Base-by-base conservation (phyloP, 768 basidiomycete genomes). In the Symmetrospora coprosmae region DNA sequence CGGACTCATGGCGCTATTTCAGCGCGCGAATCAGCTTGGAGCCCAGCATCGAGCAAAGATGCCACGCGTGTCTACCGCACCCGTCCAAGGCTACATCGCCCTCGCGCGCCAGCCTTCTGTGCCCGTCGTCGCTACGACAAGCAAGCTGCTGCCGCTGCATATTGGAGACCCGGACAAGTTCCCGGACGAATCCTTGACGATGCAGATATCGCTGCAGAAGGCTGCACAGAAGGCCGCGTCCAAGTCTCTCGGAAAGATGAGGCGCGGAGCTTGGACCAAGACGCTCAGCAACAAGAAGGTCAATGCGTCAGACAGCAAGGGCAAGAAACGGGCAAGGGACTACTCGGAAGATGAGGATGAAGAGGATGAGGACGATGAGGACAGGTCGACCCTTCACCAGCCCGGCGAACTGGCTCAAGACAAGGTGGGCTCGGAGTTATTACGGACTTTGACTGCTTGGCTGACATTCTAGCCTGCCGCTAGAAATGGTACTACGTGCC, bases 351-450 rank as follows among this genome's bases (percentile, higher is more conserved):
- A 46, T 17, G 55, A 58, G 39, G 55, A 45, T 17, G 40, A 34
- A 30, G 55, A 58, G 9, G 55, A 58, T 13, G 55, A 45, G 25
- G 55, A 58, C 31, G 41, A 58, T 4, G 41, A 58, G 43, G 55
- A 43, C 33, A 43, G 55, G 43, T n/a, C 28, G 23, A 47, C 55
- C 25, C 37, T 58, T 45, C 55, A 58, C 27, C 27, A 58, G 40
- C 40, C 39, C 31, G 55, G 55, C 28, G 55, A 39, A 4, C 17
- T 58, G 25, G 43, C 43, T 4, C 25, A 30, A 16, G 31, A 58
- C 19, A 58, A 58, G 55, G 55, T 58, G 31, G 31, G 55, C 7
- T 34, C 9, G 9, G 21, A 13, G 27, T 23, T 9, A 46, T 46
- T 25, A 23, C 21, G 21, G 49, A 8, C 47, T 19, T 27, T 16